Conservation (phyloP, 108 stramenopile genomes). For the Skeletonema grethae region DNA sequence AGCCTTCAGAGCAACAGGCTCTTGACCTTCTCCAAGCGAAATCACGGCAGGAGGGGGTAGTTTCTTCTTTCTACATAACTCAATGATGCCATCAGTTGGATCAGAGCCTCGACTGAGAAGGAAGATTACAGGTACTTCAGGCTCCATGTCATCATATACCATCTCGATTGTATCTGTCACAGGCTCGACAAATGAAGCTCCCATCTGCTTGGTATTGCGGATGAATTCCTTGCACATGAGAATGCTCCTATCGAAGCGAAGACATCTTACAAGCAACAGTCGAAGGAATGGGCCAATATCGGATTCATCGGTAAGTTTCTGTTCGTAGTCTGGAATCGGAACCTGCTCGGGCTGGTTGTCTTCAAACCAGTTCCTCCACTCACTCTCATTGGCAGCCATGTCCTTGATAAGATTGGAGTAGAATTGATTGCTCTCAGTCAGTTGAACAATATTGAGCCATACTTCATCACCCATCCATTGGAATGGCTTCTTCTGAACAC, state of each 20-base stretch:
- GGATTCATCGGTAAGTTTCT: slow-evolving; percentile 61
- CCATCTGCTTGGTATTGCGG: slow-evolving; percentile 80
- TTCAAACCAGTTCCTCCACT: slow-evolving; percentile 90
- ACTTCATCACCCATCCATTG: slow-evolving; percentile 85
- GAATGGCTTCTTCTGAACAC: slow-evolving; percentile 83
- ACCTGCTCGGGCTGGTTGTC: slow-evolving; percentile 87
- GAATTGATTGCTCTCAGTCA: slow-evolving; percentile 68
- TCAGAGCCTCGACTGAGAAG: slow-evolving; percentile 89
- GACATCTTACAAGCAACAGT: slow-evolving; percentile 80
- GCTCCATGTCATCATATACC: slow-evolving; percentile 83
- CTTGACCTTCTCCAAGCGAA: slow-evolving; percentile 92
- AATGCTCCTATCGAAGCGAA: slow-evolving; percentile 90
- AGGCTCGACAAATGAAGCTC: slow-evolving; percentile 85
- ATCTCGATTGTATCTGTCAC: slow-evolving; percentile 91
- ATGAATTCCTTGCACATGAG: slow-evolving; percentile 87
- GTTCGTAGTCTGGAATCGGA: slow-evolving; percentile 88
- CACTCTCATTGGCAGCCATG: slow-evolving; percentile 74
- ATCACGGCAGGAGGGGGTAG: slow-evolving; percentile 83
- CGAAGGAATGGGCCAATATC: slow-evolving; percentile 83
- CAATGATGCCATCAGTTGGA: slow-evolving; percentile 92
- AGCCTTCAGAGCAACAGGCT: slow-evolving; percentile 89
- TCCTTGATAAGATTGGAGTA: slow-evolving; percentile 81
- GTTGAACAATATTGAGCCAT: slow-evolving; percentile 88
- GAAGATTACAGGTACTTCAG: slow-evolving; percentile 86
- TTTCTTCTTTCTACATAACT: slow-evolving; percentile 87